These are phyloP conservation scores for Neofusicoccum laricinum DNA, from an alignment of 2,329 filamentous ascomycete species.

Conservation along the genomic window DNA sequence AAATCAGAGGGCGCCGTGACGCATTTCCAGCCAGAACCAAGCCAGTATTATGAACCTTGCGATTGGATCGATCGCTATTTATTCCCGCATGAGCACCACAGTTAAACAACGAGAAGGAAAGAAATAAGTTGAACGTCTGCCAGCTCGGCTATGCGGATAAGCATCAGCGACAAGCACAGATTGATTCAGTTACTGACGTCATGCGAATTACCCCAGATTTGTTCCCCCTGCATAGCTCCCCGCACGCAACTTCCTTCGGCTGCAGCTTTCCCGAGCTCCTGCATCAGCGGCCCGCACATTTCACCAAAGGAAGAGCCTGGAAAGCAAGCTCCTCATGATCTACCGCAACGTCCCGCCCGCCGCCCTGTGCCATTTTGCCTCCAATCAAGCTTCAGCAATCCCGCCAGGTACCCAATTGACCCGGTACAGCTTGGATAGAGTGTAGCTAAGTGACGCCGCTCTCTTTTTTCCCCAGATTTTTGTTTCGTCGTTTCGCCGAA, in stretches of 20 bases:
- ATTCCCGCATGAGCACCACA: no score
- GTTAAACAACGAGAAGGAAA: no score
- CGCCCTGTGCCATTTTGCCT: neutral
- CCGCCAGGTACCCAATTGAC: neutral
- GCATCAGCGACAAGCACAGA: no score
- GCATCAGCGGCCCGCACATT: neutral
- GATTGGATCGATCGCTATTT: no score
- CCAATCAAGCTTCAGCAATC: conserved; percentile 6
- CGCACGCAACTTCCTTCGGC: conserved; percentile 1
- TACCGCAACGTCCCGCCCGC: neutral
- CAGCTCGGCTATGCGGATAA: no score
- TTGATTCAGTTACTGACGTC: neutral
- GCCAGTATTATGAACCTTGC: no score
- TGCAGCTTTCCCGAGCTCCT: neutral
- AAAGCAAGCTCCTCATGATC: conserved; percentile 3
- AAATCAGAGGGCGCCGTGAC: neutral
- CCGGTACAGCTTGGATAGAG: neutral
- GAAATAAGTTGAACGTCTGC: no score
- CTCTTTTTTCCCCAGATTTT: neutral
- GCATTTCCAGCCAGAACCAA: neutral
- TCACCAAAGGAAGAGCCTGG: neutral
- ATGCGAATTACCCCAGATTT: conserved; percentile 10
- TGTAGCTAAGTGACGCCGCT: neutral
- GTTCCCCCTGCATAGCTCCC: neutral
- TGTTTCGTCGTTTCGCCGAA: neutral